Base-by-base conservation (phyloP, 257 asterid species). In the Hygrophila difformis region DNA sequence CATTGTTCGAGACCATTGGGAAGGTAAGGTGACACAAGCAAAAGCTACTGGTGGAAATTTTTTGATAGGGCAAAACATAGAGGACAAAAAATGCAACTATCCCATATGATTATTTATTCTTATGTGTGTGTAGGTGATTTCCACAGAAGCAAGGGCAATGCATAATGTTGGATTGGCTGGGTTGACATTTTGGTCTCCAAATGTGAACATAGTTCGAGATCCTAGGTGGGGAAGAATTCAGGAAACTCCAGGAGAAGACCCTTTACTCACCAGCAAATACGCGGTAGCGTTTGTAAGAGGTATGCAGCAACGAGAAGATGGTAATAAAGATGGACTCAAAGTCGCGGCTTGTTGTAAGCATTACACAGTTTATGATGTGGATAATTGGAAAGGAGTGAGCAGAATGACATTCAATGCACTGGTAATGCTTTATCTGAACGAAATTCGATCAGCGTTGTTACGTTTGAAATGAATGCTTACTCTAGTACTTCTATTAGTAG, bases 211-310 rank as follows among this genome's bases (percentile, higher is more conserved):
- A 23, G 80, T 82, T 50, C 84, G 99, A 3, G 99, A 91, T 34
- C 99, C 99, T 20, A 74, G 99, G 56, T 91, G 99, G 99, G 99
- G 99, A 5, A 63, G 99, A 44, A 96, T 94, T 49, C 99, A 91
- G 22, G 99, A 91, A 55, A 86, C 96, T 1, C 85, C 99, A 1
- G 99, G 99, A 0, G 99, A 91, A 64, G 99, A 91, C 75, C 99
- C 99, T 11, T 22, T 69, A 12, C 84, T 80, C 1, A 10, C 80
- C 11, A 62, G 82, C 69, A 73, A 63, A 39, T 80, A 74, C 45
- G 83, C 71, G 0, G 78, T 64, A 6, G 80, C 75, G 0, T 77
- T 70, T 22, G 96, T 91, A 0, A 55, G 73, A 61, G 86, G 80
- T 0, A 53, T 77, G 46, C 84, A 81, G 47, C 62, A 76, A 34